These are phyloP conservation scores for Dalbergia cultrata DNA, from an alignment of 306 rosid genomes.

Conservation along the genomic window DNA sequence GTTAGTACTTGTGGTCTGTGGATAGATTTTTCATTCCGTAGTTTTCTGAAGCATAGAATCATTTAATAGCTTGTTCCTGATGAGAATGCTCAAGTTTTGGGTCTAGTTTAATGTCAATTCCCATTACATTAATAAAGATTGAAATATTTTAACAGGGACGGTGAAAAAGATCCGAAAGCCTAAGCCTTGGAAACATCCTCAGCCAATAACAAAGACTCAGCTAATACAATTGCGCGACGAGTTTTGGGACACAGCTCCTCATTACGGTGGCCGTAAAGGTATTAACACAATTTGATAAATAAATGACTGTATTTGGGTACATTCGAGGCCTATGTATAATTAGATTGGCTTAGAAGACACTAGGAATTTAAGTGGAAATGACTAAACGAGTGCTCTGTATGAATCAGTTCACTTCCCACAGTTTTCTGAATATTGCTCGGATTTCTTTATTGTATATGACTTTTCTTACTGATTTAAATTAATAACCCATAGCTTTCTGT, in stretches of 20 bases:
- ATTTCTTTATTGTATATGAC: constrained; percentile 10
- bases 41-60: constrained; percentile 1
- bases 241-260: constrained; percentile 99
- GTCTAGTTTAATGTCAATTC: constrained; percentile 26
- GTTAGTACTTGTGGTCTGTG: not conserved
- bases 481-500: constrained; percentile 14
- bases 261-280: constrained; percentile 99
- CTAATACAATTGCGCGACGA: constrained; percentile 91
- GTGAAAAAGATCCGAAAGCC: constrained; percentile 89
- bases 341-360: constrained; percentile 24
- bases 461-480: constrained; percentile 24
- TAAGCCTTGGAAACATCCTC: constrained; percentile 99
- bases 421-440: constrained; percentile 32
- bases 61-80: constrained; percentile 39
- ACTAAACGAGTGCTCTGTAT: constrained; percentile 2
- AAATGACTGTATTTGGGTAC: constrained; percentile 18
- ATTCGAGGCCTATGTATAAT: constrained; percentile 27
- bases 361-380: constrained; percentile 19
- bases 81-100: constrained; percentile 27
- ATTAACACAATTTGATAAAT: constrained; percentile 26
- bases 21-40: not conserved
- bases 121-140: constrained; percentile 35
- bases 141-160: constrained; percentile 60
- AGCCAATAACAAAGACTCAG: constrained; percentile 91
- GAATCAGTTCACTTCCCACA: constrained; percentile 12